Evolutionary conservation across 1,284 basidiomycete species (phyloP).

Genomic region (Gymnopus androsaceus): DNA sequence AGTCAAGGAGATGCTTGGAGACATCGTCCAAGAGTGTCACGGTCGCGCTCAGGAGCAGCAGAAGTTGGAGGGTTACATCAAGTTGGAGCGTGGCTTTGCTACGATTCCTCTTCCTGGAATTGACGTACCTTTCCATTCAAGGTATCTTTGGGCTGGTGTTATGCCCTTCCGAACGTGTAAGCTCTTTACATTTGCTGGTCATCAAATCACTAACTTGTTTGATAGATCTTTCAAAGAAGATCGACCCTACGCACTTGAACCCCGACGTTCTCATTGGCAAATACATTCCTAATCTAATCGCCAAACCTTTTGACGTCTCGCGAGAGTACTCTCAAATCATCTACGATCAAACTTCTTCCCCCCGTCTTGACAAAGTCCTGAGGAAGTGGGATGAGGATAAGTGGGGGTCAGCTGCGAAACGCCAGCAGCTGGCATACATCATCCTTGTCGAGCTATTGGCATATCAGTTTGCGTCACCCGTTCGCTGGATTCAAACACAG

Average conservation of each 20-base stretch:
- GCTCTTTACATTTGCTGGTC: constrained; percentile 27
- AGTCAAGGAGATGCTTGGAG: constrained; percentile 88
- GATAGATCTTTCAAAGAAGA: constrained; percentile 94
- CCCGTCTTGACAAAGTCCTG: constrained; percentile 90
- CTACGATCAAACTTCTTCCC: constrained; percentile 92
- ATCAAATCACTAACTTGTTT: constrained; percentile 3
- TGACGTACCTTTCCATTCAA: constrained; percentile 98
- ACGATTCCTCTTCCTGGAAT: constrained; percentile 97
- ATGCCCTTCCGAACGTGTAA: constrained; percentile 93
- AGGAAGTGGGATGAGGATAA: constrained; percentile 91
- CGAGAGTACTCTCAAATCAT: constrained; percentile 93
- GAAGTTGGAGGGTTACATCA: constrained; percentile 85
- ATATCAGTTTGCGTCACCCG: constrained; percentile 95
- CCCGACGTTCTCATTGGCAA: constrained; percentile 91
- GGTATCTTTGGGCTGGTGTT: constrained; percentile 98
- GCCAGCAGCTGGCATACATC: constrained; percentile 91
- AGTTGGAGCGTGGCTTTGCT: constrained; percentile 94
- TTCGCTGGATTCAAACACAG: constrained; percentile 99
- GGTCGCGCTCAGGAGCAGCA: constrained; percentile 80
- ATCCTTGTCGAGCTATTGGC: constrained; percentile 96
- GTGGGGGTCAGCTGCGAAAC: constrained; percentile 82
- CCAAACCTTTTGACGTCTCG: constrained; percentile 90
- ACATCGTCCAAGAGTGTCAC: constrained; percentile 88
- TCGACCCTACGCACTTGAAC: constrained; percentile 87
- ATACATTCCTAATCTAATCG: constrained; percentile 97